Evolutionary conservation across 164 flowering plant species (phyloP), one percentile per base, ranked within the genome.

Genomic region (Warburgia ugandensis): DNA sequence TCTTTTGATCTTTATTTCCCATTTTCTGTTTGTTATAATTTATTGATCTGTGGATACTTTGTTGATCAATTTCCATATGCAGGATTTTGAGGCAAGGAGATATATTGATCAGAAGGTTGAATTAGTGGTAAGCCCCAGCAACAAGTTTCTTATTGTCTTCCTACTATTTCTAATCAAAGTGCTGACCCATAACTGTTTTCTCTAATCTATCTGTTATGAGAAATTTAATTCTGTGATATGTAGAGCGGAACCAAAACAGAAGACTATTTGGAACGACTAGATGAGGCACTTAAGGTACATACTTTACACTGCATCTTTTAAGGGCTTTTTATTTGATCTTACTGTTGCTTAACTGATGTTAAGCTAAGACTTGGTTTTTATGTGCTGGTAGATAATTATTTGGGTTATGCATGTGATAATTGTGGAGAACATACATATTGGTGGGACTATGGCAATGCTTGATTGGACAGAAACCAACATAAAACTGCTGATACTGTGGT

Each of bases 241-340:
- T 76, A 92, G 98, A 78, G 79, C 73, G 96, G 96, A 39, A 92
- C 95, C 17, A 56, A 64, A 23, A 85, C 98, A 46, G 38, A 70
- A 42, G 82, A 72, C 45, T 92, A 92, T 70, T 55, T 92, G 67
- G 63, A 62, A 43, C 67, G 68, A 60, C 62, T 92, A 60, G 94
- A 81, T 64, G 62, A 65, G 48, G 95, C 88, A 58, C 96, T 92
- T 45, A 69, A 88, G 96, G 98, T 88, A 72, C 39, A 31, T 39
- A 28, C 11, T 26, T 56, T 12, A 51, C 6, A 23, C 22, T 17
- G 4, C 17, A 16, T 27, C n/a, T 17, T 16, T 28, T 7, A 9
- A 42, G 21, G 29, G 9, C 17, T 22, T 8, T n/a, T 9, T 20
- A 26, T 42, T 22, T 22, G 27, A 42, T 42, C 14, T 14, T n/a